phyloP scores from a whole-genome alignment of 495 filamentous ascomycete species.

The Annulohypoxylon maeteangense region DNA sequence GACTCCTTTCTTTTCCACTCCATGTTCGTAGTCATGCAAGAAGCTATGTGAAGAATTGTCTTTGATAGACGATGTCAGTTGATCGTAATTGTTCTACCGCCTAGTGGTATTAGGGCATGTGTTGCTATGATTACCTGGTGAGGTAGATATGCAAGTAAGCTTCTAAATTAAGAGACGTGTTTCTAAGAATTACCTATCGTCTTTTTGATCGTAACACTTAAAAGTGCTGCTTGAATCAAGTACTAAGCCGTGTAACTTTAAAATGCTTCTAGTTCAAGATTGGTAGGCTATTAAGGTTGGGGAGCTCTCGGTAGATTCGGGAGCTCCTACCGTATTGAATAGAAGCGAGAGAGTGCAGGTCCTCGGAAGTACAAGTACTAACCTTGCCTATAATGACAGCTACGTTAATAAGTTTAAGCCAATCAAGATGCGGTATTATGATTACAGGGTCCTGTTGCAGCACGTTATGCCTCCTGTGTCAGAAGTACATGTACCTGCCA shows the following conservation, averaged over 20 bases:
- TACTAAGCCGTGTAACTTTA: background rate
- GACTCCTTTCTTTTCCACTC: background rate
- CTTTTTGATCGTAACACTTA: background rate
- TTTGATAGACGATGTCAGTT: background rate
- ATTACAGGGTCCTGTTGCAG: background rate
- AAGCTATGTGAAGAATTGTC: background rate
- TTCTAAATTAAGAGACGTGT: background rate
- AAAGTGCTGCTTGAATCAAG: background rate
- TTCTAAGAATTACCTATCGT: background rate
- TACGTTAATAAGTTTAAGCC: constrained; percentile 7
- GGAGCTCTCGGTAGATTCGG: constrained; percentile 37
- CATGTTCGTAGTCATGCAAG: background rate
- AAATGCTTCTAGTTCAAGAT: constrained; percentile 6
- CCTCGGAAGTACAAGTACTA: constrained; percentile 7
- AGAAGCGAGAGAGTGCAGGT: background rate
- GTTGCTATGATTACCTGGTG: background rate
- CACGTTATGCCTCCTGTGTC: background rate
- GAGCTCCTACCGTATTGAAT: constrained; percentile 25
- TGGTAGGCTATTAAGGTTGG: constrained; percentile 19
- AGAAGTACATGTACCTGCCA: constrained; percentile 40
- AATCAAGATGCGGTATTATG: constrained; percentile 16
- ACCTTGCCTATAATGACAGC: constrained; percentile 15
- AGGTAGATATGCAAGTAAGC: background rate
- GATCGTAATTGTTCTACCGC: background rate
- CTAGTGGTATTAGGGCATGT: background rate